Percentiles rank a stretch among this genome's conserved stretches.
phyloP scores from a whole-genome alignment of 352 stramenopile genomes.

The Pythium apleroticum region DNA sequence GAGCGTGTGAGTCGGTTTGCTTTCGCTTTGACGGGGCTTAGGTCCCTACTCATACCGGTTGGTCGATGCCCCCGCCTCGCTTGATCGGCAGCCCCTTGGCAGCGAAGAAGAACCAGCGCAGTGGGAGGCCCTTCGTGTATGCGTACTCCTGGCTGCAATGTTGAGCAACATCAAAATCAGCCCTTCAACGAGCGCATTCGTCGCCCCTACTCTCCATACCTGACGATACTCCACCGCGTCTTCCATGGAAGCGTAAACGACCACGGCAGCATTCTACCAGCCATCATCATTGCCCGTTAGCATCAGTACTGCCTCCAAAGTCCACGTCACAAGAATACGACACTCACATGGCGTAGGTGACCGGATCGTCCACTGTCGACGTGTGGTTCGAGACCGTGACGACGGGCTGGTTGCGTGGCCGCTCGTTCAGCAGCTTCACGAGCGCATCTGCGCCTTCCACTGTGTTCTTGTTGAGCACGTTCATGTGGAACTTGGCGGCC shows the following conservation, averaged over 20 bases:
- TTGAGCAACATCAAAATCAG: neutral
- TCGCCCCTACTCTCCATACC: slow-evolving; percentile 31
- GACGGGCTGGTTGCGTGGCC: neutral
- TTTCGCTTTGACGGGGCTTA: too few relatives aligned
- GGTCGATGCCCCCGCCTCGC: slow-evolving; percentile 66
- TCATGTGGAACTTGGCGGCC: neutral
- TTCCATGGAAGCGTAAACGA: slow-evolving; percentile 54
- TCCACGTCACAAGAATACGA: neutral
- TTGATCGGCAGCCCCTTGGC: slow-evolving; percentile 76
- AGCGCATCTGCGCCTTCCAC: neutral
- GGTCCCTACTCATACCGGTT: too few relatives aligned
- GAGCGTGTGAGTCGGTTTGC: neutral
- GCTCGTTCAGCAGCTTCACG: neutral
- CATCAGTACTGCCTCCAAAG: too few relatives aligned
- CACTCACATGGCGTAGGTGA: neutral
- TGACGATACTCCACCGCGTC: slow-evolving; percentile 74
- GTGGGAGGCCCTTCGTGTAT: slow-evolving; percentile 57
- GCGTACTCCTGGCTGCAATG: slow-evolving; percentile 76
- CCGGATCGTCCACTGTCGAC: neutral
- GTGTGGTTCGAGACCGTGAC: neutral
- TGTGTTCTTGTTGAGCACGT: neutral
- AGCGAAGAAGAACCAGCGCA: slow-evolving; percentile 63
- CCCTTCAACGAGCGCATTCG: neutral
- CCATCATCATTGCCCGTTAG: too few relatives aligned
- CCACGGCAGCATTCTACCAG: slow-evolving; percentile 83